Conservation (phyloP, 306 rosid species). For the cucumber (Cucumis sativus) region Cucumber_9930_V3 NC_026660.2:7816501-7817000, state of each 20-base stretch:
- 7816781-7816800: background rate
- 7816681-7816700: conserved; percentile 6
- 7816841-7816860: background rate
- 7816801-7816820: background rate
- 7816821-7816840: conserved; percentile 1
- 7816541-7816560: background rate
- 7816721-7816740: conserved; percentile 5
- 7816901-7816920: background rate
- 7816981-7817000: background rate
- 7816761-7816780: background rate
- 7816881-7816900: too few species aligned
- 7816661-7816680: conserved; percentile 35
- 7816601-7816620: conserved; percentile 10
- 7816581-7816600: conserved; percentile 15
- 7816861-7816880: too few species aligned
- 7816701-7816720: conserved; percentile 6
- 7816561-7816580: conserved; percentile 7
- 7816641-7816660: conserved; percentile 26
- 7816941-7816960: background rate
- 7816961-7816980: background rate
- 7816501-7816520: background rate
- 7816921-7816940: background rate
- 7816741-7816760: background rate
- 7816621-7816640: conserved; percentile 31
- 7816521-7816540: background rate